Base-by-base conservation (phyloP, 192 early-diverging fungal genomes). In the Cetraspora pellucida region DNA sequence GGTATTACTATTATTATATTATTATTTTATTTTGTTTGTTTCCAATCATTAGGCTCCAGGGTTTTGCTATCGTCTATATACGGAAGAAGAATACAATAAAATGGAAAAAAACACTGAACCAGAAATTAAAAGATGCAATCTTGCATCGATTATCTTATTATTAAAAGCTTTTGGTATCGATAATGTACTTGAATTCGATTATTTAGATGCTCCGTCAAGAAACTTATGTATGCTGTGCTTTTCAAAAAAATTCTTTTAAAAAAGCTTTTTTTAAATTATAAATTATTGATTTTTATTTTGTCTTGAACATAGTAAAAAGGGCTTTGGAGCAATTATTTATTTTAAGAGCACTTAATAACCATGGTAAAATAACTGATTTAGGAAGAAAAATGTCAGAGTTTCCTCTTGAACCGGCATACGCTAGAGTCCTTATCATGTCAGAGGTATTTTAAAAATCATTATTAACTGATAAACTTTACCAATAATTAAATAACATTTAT, bases 71-170 rank as follows among this genome's bases (percentile, higher is more conserved):
- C 84, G 98, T 47, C 81, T 99, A 17, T 99, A 97, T 82, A 95
- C 95, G 0, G 94, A 98, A 81, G 83, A 90, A 2, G 88, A 89
- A 10, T 98, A 90, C 81, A 82, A 85, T 10, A 84, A 85, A 70
- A 80, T 99, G 60, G 86, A 87, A 27, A 92, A 95, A 55, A 90
- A 94, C 68, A 89, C 91, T 2, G 87, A 93, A 52, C 96, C 98
- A 7, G 98, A 98, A 85, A 99, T 99, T 78, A 90, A 94, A 83
- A 86, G 96, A 28, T 94, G 94, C 77, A 98, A 97, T 77, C 84
- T 98, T 49, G 87, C 95, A 4, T 90, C 91, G 55, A 94, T 95
- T 6, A 85, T 95, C 10, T 80, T 99, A 75, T 87, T 92, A 27
- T 85, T 99, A 75, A 98, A 97, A 81, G 96, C 98, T 0, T 87